A percentile compares a stretch with the other conserved stretches of the same genome.
Evolutionary conservation across 495 filamentous ascomycete genomes (phyloP).

Genomic region (Hypoxylon perforatum): DNA sequence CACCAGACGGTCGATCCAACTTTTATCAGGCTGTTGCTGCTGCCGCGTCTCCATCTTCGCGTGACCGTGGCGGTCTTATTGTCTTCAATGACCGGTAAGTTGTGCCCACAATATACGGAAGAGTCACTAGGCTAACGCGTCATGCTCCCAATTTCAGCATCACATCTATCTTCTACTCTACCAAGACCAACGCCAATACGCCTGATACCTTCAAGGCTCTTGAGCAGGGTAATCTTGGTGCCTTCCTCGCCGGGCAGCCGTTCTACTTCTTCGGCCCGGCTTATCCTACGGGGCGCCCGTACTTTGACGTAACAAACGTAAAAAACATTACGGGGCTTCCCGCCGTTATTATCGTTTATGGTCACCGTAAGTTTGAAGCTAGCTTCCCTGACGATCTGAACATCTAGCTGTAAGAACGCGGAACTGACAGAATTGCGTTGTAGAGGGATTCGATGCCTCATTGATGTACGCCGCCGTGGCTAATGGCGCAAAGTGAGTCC

Average conservation of each 20-base stretch:
- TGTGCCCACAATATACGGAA: too few species aligned
- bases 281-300: slow-evolving; percentile 48
- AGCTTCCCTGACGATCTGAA: too few species aligned
- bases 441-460: slow-evolving; percentile 41
- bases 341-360: slow-evolving; percentile 37
- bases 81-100: slow-evolving; percentile 59
- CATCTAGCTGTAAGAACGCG: slow-evolving; percentile 48
- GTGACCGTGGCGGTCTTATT: slow-evolving; percentile 57
- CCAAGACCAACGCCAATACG: slow-evolving; percentile 63
- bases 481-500: slow-evolving; percentile 40
- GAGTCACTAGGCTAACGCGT: neutral
- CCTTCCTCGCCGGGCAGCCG: slow-evolving; percentile 55
- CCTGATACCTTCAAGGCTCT: slow-evolving; percentile 62
- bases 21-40: slow-evolving; percentile 61
- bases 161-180: slow-evolving; percentile 57
- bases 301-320: slow-evolving; percentile 49
- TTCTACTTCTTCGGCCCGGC: slow-evolving; percentile 58
- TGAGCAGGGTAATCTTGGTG: slow-evolving; percentile 58
- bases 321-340: slow-evolving; percentile 43
- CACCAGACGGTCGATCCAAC: slow-evolving; percentile 60
- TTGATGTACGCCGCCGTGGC: slow-evolving; percentile 40
- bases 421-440: slow-evolving; percentile 51
- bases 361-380: neutral
- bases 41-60: slow-evolving; percentile 48
- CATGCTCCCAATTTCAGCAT: slow-evolving; percentile 31